These are phyloP conservation scores for Teratosphaeria viscida DNA, from an alignment of 2,329 filamentous ascomycete species.

Conservation along the genomic window DNA sequence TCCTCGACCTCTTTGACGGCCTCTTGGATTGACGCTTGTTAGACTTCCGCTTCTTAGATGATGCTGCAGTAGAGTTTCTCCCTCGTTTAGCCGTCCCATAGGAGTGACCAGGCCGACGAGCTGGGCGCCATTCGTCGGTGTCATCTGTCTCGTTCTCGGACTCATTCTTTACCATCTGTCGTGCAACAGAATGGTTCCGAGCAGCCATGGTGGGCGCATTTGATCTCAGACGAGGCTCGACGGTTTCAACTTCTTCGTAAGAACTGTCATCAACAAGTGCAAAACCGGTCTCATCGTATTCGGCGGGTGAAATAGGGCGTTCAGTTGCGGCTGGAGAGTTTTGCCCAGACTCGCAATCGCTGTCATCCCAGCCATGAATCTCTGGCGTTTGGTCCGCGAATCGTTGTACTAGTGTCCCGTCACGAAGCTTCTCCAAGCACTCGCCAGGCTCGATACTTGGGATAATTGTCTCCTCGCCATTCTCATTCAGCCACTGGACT, in stretches of 20 bases:
- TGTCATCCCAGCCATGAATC: not conserved
- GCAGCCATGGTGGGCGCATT: not conserved
- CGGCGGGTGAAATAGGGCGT: not conserved
- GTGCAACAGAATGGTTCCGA: not conserved
- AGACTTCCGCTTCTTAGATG: not conserved
- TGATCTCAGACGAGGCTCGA: not conserved
- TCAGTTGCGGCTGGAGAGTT: not conserved
- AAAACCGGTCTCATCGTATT: not conserved
- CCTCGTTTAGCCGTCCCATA: not conserved
- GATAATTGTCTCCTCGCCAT: not conserved
- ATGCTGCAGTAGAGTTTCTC: not conserved
- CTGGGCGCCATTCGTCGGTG: not conserved
- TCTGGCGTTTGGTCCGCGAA: not conserved
- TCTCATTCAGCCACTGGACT: not conserved
- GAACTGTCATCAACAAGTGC: not conserved
- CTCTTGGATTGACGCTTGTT: not conserved
- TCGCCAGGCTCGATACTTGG: not conserved
- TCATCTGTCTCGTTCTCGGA: not conserved
- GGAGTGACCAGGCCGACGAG: not conserved
- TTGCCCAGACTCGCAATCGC: not conserved
- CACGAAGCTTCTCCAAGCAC: not conserved
- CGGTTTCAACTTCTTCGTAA: not conserved
- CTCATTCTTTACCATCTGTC: not conserved
- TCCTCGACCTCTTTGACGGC: not conserved
- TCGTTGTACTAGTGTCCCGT: not conserved